Percentiles rank a stretch among this genome's conserved stretches.
Evolutionary conservation across 1,284 basidiomycete genomes (phyloP).

Genomic region (Leccinum pachyderme): DNA sequence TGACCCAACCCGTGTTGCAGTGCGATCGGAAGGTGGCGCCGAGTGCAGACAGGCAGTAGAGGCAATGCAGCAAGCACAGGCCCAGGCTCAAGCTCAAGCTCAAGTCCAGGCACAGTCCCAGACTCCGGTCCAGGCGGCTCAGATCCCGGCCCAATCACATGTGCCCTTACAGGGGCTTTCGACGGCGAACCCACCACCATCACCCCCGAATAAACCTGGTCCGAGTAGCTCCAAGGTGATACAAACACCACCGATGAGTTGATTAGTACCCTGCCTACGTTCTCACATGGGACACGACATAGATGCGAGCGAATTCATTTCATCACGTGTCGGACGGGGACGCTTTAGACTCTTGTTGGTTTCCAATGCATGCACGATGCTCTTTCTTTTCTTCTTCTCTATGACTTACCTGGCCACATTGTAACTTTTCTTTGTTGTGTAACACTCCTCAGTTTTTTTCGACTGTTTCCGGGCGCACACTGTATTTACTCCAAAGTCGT

Average conservation of each 20-base stretch:
- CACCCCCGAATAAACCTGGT: slow-evolving; percentile 23
- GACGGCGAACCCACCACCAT: slow-evolving; percentile 16
- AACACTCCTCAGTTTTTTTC: slow-evolving; percentile 1
- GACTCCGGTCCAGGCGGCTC: slow-evolving; percentile 19
- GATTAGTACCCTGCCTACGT: slow-evolving; percentile 1
- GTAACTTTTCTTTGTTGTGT: slow-evolving; percentile 11
- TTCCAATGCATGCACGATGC: slow-evolving; percentile 5
- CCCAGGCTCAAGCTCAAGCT: slow-evolving; percentile 25
- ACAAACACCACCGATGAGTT: slow-evolving; percentile 22
- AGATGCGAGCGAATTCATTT: slow-evolving; percentile 11
- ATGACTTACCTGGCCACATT: slow-evolving; percentile 5
- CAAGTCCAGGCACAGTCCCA: slow-evolving; percentile 19
- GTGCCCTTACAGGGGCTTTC: slow-evolving; percentile 21
- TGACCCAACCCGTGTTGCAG: slow-evolving; percentile 39
- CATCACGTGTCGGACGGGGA: slow-evolving; percentile 18
- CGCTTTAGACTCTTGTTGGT: slow-evolving; percentile 20
- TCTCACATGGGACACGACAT: slow-evolving; percentile 14
- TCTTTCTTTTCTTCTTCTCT: background rate
- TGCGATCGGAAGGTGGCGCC: slow-evolving; percentile 78
- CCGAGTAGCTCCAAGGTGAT: slow-evolving; percentile 19
- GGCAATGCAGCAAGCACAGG: slow-evolving; percentile 36
- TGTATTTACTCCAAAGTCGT: slow-evolving; percentile 16
- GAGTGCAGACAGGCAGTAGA: slow-evolving; percentile 58
- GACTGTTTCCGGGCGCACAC: background rate
- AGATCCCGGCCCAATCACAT: slow-evolving; percentile 22